Evolutionary conservation across 2,329 filamentous ascomycete species (phyloP).

Genomic region (Pseudogymnoascus pannorum): DNA sequence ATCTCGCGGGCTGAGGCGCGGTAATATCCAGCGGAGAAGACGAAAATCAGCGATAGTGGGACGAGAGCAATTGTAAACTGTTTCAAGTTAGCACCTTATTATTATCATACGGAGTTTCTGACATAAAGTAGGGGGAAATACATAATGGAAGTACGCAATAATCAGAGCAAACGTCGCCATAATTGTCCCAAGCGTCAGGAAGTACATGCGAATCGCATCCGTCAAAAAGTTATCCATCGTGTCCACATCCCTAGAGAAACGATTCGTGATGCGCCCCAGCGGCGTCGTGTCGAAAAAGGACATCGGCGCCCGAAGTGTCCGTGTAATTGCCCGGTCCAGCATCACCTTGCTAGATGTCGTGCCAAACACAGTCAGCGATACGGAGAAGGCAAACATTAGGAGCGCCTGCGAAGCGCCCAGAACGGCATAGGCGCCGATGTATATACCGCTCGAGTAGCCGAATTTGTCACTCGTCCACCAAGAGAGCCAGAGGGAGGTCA

Average conservation of each 20-base stretch:
- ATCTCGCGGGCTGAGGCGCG: conserved; percentile 85
- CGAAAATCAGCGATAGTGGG: conserved; percentile 67
- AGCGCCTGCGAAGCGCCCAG: conserved; percentile 65
- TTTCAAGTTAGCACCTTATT: not conserved
- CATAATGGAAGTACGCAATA: conserved; percentile 88
- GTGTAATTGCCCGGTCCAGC: conserved; percentile 69
- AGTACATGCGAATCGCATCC: conserved; percentile 88
- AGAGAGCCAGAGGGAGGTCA: conserved; percentile 84
- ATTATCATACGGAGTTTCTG: conserved; percentile 31
- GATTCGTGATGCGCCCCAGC: conserved; percentile 88
- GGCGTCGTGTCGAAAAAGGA: conserved; percentile 97
- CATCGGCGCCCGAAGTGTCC: conserved; percentile 68
- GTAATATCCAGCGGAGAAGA: conserved; percentile 82
- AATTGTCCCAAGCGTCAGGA: conserved; percentile 77
- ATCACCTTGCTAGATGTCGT: conserved; percentile 77
- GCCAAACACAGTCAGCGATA: conserved; percentile 68
- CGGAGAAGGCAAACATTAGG: conserved; percentile 73
- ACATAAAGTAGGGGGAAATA: not conserved
- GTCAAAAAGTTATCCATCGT: conserved; percentile 92
- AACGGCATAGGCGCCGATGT: conserved; percentile 65
- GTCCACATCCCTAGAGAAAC: conserved; percentile 91
- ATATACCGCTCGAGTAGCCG: conserved; percentile 55
- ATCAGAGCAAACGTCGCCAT: conserved; percentile 79
- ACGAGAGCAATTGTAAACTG: conserved; percentile 54
- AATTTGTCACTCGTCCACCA: conserved; percentile 86